Evolutionary conservation across 2,329 filamentous ascomycete species (phyloP), one percentile per base, ranked within the genome.

Genomic region (Zasmidium cellare): DNA sequence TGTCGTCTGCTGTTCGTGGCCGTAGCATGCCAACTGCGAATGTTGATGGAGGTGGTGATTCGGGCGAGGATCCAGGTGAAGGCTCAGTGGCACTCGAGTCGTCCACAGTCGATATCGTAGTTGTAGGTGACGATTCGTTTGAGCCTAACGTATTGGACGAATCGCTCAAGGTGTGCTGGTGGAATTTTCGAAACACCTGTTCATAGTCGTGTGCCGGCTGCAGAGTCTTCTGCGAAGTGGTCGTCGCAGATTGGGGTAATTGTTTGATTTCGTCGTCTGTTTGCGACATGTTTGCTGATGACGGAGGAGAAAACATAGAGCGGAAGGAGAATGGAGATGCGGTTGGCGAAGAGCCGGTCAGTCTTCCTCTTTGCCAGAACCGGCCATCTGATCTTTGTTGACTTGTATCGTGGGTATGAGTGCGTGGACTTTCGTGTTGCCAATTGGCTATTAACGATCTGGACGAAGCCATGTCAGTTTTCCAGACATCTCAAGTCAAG

Each of bases 71-170:
- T 53, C 89, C 93, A 2, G 94, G 92, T 3, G 93, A 97, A 7
- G 91, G 88, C 68, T 97, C 93, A 25, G 92, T 92, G 50, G 94
- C 82, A 25, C 91, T 90, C 9, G 91, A 93, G 3, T 92, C 96
- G 76, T 96, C 93, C 63, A 93, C 91, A 19, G 91, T 96, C 5
- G 92, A 96, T 51, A 94, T 84, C 1, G 93, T 96, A 2, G 92
- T 97, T 7, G 93, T 97, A 1, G 94, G 94, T 9, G 93, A 97
- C 20, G 93, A 96, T 70, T 96, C 92, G 45, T 90, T 90, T 1
- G 94, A 97, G 63, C 90, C 91, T 16, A 89, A 90, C 55, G 83
- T 83, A 62, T 89, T 87, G 2, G 89, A 91, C 7, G 88, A 92
- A n/a, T 85, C 88, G 76, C 88, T 91, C 71, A 90, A 84, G 71